These are phyloP conservation scores for Aethionema arabicum DNA, from an alignment of 345 rosid genomes.

Conservation along the genomic window DNA sequence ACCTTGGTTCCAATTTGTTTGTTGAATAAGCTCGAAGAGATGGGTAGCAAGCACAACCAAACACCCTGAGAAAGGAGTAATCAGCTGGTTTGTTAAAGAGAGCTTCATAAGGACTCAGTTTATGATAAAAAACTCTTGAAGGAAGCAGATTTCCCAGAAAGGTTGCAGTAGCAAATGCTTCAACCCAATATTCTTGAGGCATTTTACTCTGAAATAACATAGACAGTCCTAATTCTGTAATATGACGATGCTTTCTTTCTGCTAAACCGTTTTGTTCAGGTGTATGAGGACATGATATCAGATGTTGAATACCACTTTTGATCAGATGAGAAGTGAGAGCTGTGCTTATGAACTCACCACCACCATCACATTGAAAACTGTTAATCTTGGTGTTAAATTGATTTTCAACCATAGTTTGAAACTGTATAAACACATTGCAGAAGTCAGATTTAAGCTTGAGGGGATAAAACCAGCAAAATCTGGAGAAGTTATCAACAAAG, in stretches of 20 bases:
- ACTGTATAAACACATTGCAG: too few species aligned
- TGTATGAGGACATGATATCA: background rate
- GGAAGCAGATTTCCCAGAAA: background rate
- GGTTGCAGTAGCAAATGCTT: background rate
- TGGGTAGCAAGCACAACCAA: background rate
- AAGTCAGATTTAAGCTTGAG: too few species aligned
- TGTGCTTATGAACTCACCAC: background rate
- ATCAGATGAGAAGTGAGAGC: background rate
- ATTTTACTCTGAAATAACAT: too few species aligned
- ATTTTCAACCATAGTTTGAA: too few species aligned
- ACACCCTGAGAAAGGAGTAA: background rate
- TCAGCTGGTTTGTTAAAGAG: background rate
- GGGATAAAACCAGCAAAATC: too few species aligned
- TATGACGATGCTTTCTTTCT: too few species aligned
- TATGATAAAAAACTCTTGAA: background rate
- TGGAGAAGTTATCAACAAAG: too few species aligned
- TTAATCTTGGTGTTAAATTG: background rate
- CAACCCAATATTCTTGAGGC: background rate
- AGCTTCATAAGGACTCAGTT: background rate
- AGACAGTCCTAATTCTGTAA: background rate
- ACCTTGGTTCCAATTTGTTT: background rate
- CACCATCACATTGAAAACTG: background rate
- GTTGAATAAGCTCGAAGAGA: background rate
- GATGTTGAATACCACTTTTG: background rate
- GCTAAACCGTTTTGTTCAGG: background rate